Evolutionary conservation across 192 early-diverging fungal genomes (phyloP).

Genomic region (Coemansia sp.): DNA sequence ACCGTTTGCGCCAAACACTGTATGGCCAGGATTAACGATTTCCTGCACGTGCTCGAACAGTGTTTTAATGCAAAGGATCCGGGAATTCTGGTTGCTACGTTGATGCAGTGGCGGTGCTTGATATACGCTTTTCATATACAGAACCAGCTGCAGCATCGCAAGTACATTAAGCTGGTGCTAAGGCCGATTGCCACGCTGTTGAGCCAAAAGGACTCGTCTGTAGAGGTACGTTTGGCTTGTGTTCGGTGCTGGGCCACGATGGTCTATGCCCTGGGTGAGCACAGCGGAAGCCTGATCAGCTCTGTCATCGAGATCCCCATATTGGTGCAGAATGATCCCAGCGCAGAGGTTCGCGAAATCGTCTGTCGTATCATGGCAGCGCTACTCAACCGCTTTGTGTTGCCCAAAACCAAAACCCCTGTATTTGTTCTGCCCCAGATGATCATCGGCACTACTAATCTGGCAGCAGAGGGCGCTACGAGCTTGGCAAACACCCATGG

Average conservation of each 20-base stretch:
- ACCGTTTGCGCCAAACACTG: conserved; percentile 37
- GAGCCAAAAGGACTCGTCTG: neutral
- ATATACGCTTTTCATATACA: conserved; percentile 42
- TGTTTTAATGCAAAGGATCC: conserved; percentile 39
- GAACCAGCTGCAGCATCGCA: conserved; percentile 21
- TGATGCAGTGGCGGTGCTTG: conserved; percentile 55
- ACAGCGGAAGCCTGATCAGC: conserved; percentile 27
- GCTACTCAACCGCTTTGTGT: conserved; percentile 26
- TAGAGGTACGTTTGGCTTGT: conserved; percentile 26
- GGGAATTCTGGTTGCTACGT: conserved; percentile 22
- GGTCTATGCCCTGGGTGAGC: conserved; percentile 45
- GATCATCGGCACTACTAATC: conserved; percentile 48
- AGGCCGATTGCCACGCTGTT: conserved; percentile 30
- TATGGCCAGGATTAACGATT: conserved; percentile 20
- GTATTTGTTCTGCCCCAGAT: conserved; percentile 42
- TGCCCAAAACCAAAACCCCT: conserved; percentile 21
- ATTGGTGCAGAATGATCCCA: neutral
- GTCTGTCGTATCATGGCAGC: conserved; percentile 31
- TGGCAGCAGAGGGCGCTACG: conserved; percentile 41
- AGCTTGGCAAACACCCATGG: conserved; percentile 42
- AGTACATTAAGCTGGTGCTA: conserved; percentile 34
- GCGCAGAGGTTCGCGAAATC: conserved; percentile 18
- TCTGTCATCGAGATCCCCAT: conserved; percentile 11
- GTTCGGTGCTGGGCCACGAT: conserved; percentile 50
- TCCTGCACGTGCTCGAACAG: conserved; percentile 34